phyloP scores from a whole-genome alignment of 768 basidiomycete genomes.

The Termitomyces sp. region DNA sequence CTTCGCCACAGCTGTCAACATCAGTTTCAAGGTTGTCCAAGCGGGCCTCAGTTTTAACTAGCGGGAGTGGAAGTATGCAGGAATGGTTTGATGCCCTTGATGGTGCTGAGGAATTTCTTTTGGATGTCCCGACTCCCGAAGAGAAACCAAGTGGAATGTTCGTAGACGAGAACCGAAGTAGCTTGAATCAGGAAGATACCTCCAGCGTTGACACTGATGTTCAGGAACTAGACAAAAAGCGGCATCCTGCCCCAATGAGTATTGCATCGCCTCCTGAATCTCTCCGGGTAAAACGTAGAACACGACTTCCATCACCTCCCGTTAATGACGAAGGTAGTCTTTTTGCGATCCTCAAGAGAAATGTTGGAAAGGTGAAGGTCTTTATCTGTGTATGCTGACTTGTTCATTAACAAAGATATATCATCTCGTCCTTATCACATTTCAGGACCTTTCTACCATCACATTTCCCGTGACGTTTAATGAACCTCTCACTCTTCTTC shows the following conservation, averaged over 20 bases:
- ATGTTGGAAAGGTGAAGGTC: slow-evolving; percentile 69
- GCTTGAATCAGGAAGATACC: slow-evolving; percentile 30
- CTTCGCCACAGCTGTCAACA: slow-evolving; percentile 17
- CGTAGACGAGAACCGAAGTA: slow-evolving; percentile 34
- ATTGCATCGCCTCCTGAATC: slow-evolving; percentile 2
- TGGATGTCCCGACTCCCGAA: slow-evolving; percentile 42
- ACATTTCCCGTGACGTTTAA: slow-evolving; percentile 89
- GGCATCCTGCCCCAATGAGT: background rate
- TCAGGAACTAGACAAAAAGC: background rate
- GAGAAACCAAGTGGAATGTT: slow-evolving; percentile 34
- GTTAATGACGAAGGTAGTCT: slow-evolving; percentile 77
- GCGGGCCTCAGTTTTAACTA: slow-evolving; percentile 43
- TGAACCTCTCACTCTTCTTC: slow-evolving; percentile 79
- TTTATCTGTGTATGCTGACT: background rate
- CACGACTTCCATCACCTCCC: slow-evolving; percentile 52
- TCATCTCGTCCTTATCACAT: background rate
- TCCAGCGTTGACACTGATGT: slow-evolving; percentile 51
- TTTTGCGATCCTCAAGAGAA: slow-evolving; percentile 80
- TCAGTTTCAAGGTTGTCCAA: slow-evolving; percentile 30
- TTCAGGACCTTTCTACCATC: slow-evolving; percentile 75
- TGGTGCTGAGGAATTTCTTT: slow-evolving; percentile 65
- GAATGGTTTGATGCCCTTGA: slow-evolving; percentile 82
- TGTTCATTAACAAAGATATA: background rate
- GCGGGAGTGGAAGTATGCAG: slow-evolving; percentile 42
- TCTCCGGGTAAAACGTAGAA: slow-evolving; percentile 40